A percentile compares a stretch with the other conserved stretches of the same genome.
Evolutionary conservation across 2,329 filamentous ascomycete species (phyloP).

Genomic region (Akanthomyces lecanii): DNA sequence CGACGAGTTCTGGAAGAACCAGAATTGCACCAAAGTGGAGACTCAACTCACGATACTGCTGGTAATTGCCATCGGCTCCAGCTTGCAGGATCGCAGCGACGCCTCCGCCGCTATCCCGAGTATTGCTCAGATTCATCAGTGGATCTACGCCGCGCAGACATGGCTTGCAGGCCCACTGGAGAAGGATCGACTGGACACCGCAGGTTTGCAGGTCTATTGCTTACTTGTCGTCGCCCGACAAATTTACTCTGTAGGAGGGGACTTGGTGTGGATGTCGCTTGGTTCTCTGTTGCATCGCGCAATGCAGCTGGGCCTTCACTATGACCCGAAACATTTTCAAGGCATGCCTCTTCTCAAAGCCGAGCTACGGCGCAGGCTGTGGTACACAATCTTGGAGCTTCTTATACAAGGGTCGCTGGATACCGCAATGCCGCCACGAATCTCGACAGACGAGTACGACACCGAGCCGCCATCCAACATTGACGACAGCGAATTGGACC

Average conservation of each 20-base stretch:
- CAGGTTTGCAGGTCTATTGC: slow-evolving; percentile 38
- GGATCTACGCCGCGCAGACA: slow-evolving; percentile 37
- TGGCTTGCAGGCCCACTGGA: slow-evolving; percentile 39
- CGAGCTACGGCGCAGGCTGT: slow-evolving; percentile 39
- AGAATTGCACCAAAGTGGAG: slow-evolving; percentile 22
- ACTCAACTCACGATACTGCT: slow-evolving; percentile 36
- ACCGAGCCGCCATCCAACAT: slow-evolving; percentile 34
- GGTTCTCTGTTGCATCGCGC: slow-evolving; percentile 39
- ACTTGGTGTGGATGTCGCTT: slow-evolving; percentile 38
- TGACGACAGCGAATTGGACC: slow-evolving; percentile 28
- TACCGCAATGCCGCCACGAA: slow-evolving; percentile 35
- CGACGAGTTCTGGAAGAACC: slow-evolving; percentile 40
- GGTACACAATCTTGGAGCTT: slow-evolving; percentile 41
- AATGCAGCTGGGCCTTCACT: slow-evolving; percentile 43
- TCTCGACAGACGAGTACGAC: slow-evolving; percentile 39
- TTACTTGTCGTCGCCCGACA: slow-evolving; percentile 37
- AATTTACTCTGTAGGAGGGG: slow-evolving; percentile 38
- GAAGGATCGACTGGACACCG: slow-evolving; percentile 28
- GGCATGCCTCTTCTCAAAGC: slow-evolving; percentile 32
- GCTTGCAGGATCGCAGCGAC: slow-evolving; percentile 14
- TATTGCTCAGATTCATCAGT: slow-evolving; percentile 28
- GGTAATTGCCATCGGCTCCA: slow-evolving; percentile 38
- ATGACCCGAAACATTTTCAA: slow-evolving; percentile 37
- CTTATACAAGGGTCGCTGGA: slow-evolving; percentile 36
- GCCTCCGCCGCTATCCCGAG: neutral